Evolutionary conservation across 345 rosid genomes (phyloP).

Genomic region (Boechera stricta): DNA sequence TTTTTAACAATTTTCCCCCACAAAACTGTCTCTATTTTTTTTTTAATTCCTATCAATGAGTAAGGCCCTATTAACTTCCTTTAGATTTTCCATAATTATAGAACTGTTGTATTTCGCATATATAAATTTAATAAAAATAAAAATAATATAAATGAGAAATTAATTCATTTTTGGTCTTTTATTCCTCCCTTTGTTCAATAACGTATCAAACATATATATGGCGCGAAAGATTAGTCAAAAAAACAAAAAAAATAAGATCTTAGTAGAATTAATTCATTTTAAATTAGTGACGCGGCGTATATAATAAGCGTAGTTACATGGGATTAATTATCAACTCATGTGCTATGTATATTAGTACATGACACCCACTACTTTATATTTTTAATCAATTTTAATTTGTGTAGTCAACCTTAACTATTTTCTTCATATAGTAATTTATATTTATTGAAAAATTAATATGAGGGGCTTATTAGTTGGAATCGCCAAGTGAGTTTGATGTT

Average conservation of each 20-base stretch:
- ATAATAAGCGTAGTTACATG: neutral
- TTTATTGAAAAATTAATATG: neutral
- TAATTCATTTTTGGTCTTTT: neutral
- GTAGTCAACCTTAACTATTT: conserved; percentile 33
- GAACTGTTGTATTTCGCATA: conserved; percentile 4
- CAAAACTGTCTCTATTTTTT: conserved; percentile 40
- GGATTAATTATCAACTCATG: neutral
- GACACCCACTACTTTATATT: conserved; percentile 25
- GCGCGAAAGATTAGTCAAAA: conserved; percentile 33
- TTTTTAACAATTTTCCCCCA: conserved; percentile 40
- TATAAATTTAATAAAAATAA: neutral
- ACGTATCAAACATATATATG: conserved; percentile 6
- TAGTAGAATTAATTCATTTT: neutral
- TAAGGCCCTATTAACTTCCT: conserved; percentile 37
- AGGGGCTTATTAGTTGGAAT: neutral
- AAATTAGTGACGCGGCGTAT: conserved; percentile 8
- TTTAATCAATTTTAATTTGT: neutral
- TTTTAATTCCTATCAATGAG: conserved; percentile 20
- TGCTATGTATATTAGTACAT: neutral
- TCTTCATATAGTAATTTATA: neutral
- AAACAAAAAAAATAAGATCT: neutral
- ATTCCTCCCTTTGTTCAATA: neutral
- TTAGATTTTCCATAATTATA: conserved; percentile 44
- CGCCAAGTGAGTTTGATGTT: neutral
- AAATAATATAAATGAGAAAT: neutral